Evolutionary conservation across 2,329 filamentous ascomycete species (phyloP).

Genomic region (Fusarium sp.): DNA sequence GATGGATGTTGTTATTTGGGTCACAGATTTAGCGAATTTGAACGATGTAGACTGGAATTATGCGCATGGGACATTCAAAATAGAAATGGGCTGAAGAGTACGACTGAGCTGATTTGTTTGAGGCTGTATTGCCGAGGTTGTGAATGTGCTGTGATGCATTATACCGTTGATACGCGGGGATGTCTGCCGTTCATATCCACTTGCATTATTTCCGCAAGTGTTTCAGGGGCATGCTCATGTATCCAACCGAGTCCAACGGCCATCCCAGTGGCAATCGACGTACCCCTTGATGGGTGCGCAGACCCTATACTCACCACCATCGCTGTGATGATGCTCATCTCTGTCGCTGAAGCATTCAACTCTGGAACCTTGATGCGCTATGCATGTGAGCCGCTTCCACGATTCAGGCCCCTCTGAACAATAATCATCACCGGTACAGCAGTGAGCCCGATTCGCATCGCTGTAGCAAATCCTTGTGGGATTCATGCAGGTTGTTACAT

Average conservation of each 20-base stretch:
- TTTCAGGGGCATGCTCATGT: not conserved
- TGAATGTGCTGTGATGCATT: not conserved
- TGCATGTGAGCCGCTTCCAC: not conserved
- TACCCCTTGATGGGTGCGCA: not conserved
- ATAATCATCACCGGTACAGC: not conserved
- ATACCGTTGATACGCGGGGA: not conserved
- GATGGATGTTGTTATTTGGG: conserved; percentile 14
- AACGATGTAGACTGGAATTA: conserved; percentile 20
- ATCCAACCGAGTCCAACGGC: not conserved
- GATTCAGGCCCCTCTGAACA: not conserved
- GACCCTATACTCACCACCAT: not conserved
- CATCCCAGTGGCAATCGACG: not conserved
- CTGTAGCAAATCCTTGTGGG: not conserved
- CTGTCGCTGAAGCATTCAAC: not conserved
- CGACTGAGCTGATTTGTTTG: not conserved
- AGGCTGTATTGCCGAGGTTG: not conserved
- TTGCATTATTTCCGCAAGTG: not conserved
- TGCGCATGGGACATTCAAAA: conserved; percentile 1
- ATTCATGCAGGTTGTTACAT: not conserved
- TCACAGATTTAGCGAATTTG: conserved; percentile 31
- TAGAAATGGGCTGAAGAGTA: conserved; percentile 12
- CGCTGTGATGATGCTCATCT: not conserved
- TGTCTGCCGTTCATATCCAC: not conserved
- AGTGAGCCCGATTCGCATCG: not conserved
- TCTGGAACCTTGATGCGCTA: not conserved